Conservation (phyloP, 306 rosid species). For the Cucurbita moschata region DNA sequence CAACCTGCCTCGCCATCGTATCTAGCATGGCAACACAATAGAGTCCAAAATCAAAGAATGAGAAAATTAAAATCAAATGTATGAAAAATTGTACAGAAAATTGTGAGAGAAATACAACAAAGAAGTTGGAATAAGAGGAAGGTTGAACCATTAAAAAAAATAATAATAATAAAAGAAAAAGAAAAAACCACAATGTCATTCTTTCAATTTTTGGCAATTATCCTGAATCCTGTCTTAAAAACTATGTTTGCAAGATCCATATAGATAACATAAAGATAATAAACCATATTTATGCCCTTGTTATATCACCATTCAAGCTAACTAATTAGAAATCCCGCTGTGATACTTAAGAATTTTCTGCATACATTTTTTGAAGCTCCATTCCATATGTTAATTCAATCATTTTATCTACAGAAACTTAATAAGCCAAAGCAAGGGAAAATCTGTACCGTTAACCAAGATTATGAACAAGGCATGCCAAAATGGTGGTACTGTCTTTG, state of each 20-base stretch:
- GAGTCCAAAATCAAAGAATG: background rate
- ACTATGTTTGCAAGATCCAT: background rate
- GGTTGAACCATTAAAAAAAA: background rate
- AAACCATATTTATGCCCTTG: background rate
- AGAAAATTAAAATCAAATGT: background rate
- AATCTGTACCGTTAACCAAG: conserved; percentile 72
- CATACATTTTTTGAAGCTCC: background rate
- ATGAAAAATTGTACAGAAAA: background rate
- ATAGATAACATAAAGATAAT: background rate
- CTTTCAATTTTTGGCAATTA: background rate
- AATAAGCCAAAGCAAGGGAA: background rate
- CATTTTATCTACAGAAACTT: background rate
- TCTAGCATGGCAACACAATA: conserved; percentile 48
- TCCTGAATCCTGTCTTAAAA: background rate
- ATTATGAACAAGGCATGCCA: conserved; percentile 81
- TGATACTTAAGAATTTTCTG: background rate
- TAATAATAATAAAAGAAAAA: background rate
- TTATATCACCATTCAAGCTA: background rate
- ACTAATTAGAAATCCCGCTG: background rate
- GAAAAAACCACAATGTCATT: background rate
- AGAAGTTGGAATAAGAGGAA: background rate
- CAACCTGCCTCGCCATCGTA: conserved; percentile 59
- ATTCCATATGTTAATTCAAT: background rate
- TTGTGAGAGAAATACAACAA: background rate
- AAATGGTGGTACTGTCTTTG: conserved; percentile 54